Evolutionary conservation across 176 grass and related monocot genomes (phyloP), one percentile per base, ranked within the genome.

Genomic region (Zoysia japonica): DNA sequence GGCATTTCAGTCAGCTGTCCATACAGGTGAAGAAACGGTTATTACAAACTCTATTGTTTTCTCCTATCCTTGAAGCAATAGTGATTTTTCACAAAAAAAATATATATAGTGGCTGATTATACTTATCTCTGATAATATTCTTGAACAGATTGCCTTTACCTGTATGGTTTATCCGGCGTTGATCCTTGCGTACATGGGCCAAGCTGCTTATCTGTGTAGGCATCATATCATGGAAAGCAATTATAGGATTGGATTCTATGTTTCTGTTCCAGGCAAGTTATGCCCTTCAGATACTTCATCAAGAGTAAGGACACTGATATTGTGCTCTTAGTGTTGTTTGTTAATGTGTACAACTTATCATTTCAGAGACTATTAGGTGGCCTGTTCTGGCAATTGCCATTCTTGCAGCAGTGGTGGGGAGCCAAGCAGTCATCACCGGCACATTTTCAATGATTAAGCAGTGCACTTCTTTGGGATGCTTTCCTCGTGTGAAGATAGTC

Each of bases 391-490:
- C 79, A 45, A 95, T 99, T 48, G 96, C 96, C 39, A 99, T 95
- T 60, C 92, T 99, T 35, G 92, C 92, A 2, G 96, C 96, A n/a
- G 92, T 99, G 52, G 96, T 99, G 40, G 96, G 96, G 57, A 93
- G 96, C 71, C 96, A 99, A 83, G 96, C 96, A 11, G 89, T 99
- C 6, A 99, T 99, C 70, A 95, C 96, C 0, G 90, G 92, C 9
- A 99, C 96, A 37, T 99, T 99, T 68, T 95, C 96, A 47, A 99
- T 99, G 73, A 95, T 99, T 64, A 95, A 95, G 70, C 92, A 99
- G 80, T 99, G 96, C 78, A 87, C 90, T 20, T 74, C 92, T 67
- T 79, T 99, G n/a, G 96, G 90, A n/a, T 99, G 96, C 79, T 99
- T 99, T 93, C 96, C 96, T 41, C 85, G 88, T 38, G 96, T 99